Conservation (phyloP, 1,139 yeast genomes). For the Casaregolazyma lundiana region DNA sequence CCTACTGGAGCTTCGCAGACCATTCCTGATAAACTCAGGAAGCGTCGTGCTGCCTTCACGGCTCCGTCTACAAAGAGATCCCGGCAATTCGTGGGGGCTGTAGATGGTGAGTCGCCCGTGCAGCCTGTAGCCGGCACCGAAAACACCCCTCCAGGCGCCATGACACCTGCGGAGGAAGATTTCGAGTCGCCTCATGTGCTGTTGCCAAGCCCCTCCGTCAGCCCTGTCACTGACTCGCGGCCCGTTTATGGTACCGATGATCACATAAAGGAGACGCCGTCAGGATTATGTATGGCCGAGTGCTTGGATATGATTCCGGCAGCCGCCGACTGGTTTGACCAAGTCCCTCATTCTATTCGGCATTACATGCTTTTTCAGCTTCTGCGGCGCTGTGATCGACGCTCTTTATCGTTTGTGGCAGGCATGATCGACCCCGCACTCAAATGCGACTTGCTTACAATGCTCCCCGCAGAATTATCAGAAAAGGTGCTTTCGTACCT, state of each 20-base stretch:
- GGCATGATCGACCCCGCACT: constrained; percentile 56
- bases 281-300: constrained; percentile 3
- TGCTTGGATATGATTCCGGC: constrained; percentile 20
- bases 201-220: constrained; percentile 30
- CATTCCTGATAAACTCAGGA: not conserved
- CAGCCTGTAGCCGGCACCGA: not conserved
- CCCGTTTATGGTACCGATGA: constrained; percentile 4
- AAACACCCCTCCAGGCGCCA: constrained; percentile 9
- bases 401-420: constrained; percentile 63
- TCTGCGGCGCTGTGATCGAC: constrained; percentile 60
- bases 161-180: constrained; percentile 12
- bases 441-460: constrained; percentile 65
- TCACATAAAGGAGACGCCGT: not conserved
- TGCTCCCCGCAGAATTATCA: constrained; percentile 75
- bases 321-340: constrained; percentile 32
- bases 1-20: constrained; percentile 2
- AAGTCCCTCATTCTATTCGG: constrained; percentile 33
- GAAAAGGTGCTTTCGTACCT: constrained; percentile 61
- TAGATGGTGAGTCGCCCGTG: not conserved
- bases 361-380: constrained; percentile 50
- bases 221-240: constrained; percentile 22
- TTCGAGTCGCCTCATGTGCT: constrained; percentile 14
- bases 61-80: constrained; percentile 2
- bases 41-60: not conserved
- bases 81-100: not conserved